Evolutionary conservation across 495 filamentous ascomycete species (phyloP).

Genomic region (Aspergillus avenaceus): DNA sequence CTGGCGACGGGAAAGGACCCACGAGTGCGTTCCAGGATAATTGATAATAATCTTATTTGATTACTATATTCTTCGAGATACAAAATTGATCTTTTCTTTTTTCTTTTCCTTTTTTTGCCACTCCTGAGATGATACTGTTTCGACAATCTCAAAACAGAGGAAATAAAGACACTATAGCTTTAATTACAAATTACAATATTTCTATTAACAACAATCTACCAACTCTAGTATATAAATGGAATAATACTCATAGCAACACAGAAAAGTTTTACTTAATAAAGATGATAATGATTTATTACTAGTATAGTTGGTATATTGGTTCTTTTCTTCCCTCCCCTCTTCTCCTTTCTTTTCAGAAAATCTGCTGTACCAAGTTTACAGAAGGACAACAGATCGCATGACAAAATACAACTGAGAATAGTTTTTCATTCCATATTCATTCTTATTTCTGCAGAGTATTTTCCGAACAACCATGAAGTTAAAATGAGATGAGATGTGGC

Average conservation of each 20-base stretch:
- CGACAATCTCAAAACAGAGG: constrained; percentile 21
- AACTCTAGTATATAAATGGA: constrained; percentile 10
- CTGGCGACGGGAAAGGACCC: too few relatives aligned
- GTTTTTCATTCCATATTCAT: neutral
- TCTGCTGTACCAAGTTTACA: neutral
- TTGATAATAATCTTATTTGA: neutral
- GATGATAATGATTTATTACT: constrained; percentile 35
- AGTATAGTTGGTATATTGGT: constrained; percentile 3
- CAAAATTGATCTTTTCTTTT: too few relatives aligned
- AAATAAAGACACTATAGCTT: constrained; percentile 17
- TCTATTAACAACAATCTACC: constrained; percentile 10
- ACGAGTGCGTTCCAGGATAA: too few relatives aligned
- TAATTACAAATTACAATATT: constrained; percentile 29
- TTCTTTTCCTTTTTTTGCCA: neutral
- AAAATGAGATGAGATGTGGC: neutral
- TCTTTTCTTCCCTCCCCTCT: neutral
- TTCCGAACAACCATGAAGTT: too few relatives aligned
- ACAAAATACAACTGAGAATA: neutral
- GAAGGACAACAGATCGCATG: neutral
- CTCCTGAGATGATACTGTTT: constrained; percentile 1
- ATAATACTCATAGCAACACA: constrained; percentile 32
- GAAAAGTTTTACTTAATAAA: constrained; percentile 36
- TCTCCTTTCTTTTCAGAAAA: neutral
- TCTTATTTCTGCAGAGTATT: too few relatives aligned
- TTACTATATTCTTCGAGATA: neutral